phyloP scores from a whole-genome alignment of 2,329 filamentous ascomycete species.

The Penicillium sp. region DNA sequence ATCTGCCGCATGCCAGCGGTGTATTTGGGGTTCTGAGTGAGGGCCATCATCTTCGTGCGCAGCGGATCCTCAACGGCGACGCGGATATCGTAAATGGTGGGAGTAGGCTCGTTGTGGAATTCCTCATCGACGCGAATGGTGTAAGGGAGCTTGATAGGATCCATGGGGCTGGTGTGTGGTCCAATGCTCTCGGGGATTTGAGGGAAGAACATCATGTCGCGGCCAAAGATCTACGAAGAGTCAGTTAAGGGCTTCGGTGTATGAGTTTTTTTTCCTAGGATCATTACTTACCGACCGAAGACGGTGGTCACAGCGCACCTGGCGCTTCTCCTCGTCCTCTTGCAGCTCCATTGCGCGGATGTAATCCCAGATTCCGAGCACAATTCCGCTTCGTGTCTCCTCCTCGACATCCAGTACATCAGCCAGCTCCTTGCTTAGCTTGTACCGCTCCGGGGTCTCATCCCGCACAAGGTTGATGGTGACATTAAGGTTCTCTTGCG shows the following conservation, averaged over 20 bases:
- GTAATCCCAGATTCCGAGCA: constrained; percentile 95
- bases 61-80: constrained; percentile 85
- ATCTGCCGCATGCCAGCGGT: constrained; percentile 76
- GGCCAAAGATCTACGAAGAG: constrained; percentile 66
- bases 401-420: constrained; percentile 85
- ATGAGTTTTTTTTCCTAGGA: neutral
- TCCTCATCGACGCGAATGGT: constrained; percentile 90
- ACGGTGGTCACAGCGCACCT: constrained; percentile 85
- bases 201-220: constrained; percentile 82
- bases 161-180: constrained; percentile 75
- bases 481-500: constrained; percentile 90
- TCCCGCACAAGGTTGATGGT: constrained; percentile 84
- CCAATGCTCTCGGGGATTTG: constrained; percentile 80
- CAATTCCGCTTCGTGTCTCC: constrained; percentile 83
- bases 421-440: constrained; percentile 76
- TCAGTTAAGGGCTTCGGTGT: constrained; percentile 8
- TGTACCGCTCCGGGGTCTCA: constrained; percentile 83
- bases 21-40: constrained; percentile 72
- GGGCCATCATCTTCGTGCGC: constrained; percentile 65
- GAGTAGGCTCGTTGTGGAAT: constrained; percentile 73
- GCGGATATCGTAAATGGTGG: constrained; percentile 88
- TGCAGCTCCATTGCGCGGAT: constrained; percentile 82
- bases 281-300: constrained; percentile 69
- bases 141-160: constrained; percentile 83
- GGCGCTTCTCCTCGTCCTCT: constrained; percentile 92